Evolutionary conservation across 108 stramenopile genomes (phyloP), one percentile per base, ranked within the genome.

Genomic region (Cyclotella atomus): DNA sequence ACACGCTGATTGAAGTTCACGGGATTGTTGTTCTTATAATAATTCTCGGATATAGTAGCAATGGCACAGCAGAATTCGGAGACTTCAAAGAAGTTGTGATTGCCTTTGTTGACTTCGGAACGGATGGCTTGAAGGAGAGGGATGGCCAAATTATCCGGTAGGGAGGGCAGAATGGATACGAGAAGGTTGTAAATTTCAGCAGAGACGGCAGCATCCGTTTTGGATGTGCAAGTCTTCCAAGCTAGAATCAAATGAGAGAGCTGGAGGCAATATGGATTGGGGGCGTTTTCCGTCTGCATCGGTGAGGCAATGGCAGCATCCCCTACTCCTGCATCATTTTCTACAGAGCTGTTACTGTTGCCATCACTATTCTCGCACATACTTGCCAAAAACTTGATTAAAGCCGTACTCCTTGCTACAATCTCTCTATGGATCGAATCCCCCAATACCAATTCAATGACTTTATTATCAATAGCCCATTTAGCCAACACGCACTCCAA

Each of bases 401-500:
- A 72, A 6, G 73, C 76, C 5, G 86, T 87, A 24, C 85, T 87
- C 73, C 92, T 70, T 12, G 85, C 63, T 35, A 95, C 94, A 43
- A 95, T 84, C 74, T 95, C 94, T 54, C 92, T 73, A 59, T 95
- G 94, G 34, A 89, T 85, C 9, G 67, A 69, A 70, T 86, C 90
- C 27, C 92, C 92, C 34, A 95, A 73, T 19, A 95, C 92, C 20
- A 88, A 67, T 71, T 92, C 95, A 41, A 93, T 87, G 35, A 95
- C 89, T 43, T 70, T 71, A 63, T 95, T 91, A 17, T 95, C 88
- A 38, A 95, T 90, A 19, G 93, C 93, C 93, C 93, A 95, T 73
- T 85, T 78, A 5, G 91, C 89, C 36, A 95, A 61, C 33, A 88
- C 90, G 33, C 87, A 87, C 59, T 92, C 91, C 47, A 95, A 54